phyloP scores from a whole-genome alignment of 768 basidiomycete species.

The Lactarius sanguifluus region DNA sequence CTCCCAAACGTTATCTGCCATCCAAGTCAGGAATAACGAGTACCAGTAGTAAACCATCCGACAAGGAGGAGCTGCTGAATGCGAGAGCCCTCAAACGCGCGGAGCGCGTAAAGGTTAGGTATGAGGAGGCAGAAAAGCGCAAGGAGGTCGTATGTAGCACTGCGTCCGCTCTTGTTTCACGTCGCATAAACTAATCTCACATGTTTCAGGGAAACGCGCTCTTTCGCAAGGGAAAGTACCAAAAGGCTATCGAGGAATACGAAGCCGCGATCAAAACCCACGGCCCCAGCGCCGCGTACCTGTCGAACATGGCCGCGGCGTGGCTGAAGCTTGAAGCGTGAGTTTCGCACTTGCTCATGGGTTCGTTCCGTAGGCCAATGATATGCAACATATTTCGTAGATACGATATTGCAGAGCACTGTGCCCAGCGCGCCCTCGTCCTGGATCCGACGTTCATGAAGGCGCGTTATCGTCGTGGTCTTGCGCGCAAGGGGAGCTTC shows the following conservation, averaged over 20 bases:
- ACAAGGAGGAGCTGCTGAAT: not conserved
- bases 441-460: conserved; percentile 37
- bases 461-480: conserved; percentile 39
- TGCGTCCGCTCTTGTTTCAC: not conserved
- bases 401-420: not conserved
- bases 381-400: not conserved
- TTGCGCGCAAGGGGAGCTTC: conserved; percentile 37
- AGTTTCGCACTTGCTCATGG: conserved; percentile 6
- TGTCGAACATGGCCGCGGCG: conserved; percentile 45
- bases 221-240: conserved; percentile 42
- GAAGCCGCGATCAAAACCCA: conserved; percentile 41
- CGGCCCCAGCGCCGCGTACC: conserved; percentile 40
- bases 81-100: conserved; percentile 7
- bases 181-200: not conserved
- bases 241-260: conserved; percentile 43
- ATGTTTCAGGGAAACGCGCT: conserved; percentile 44
- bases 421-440: conserved; percentile 4
- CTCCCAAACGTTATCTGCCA: not conserved
- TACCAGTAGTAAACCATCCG: not conserved
- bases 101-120: not conserved
- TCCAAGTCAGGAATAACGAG: not conserved
- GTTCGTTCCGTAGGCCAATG: not conserved
- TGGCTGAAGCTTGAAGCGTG: conserved; percentile 43
- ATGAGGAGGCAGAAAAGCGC: conserved; percentile 3
- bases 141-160: conserved; percentile 15